Base-by-base conservation (phyloP, 768 basidiomycete species). In the Heimioporus sp. region DNA sequence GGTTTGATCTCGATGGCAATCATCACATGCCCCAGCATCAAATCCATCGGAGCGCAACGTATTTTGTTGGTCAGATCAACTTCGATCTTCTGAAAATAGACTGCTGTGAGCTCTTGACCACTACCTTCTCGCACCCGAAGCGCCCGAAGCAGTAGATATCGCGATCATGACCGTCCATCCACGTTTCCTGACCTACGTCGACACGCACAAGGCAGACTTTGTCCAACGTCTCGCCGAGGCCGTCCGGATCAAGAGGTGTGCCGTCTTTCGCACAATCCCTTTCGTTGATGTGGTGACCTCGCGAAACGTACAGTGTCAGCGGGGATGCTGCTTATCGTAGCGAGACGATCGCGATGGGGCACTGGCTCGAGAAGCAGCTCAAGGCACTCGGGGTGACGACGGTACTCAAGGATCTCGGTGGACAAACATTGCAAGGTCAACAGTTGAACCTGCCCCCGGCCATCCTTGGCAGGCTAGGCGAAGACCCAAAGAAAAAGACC, bases 401-500 rank as follows among this genome's bases (percentile, higher is more conserved):
- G 1, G 76, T 82, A 62, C 76, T 85, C 11, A 80, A 81, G 8
- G 81, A 90, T 55, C 81, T 98, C 6, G 96, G 95, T 7, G 81
- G 73, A 51, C 93, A 97, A 48, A 68, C 69, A 12, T 73, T 87
- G 59, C 85, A 87, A 37, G 93, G 87, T 6, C 74, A 92, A 65
- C 80, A 78, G 40, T 67, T 96, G 12, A 71, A 78, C 43, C 77
- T 97, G 5, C 94, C 95, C 0, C 92, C 92, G 3, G 89, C 83
- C 6, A 82, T 97, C 65, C 77, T 98, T 36, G 95, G 89, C 0
- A 76, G 76, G 57, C 76, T 93, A 56, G 96, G 96, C 4, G 76
- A 83, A 35, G 92, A 97, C 69, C 83, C 83, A 13, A 81, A 74
- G 64, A 98, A 98, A 83, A 95, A 90, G 80, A 98, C 94, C 0